Base-by-base conservation (phyloP, 192 early-diverging fungal species). In the Glomus cerebriforme region DNA sequence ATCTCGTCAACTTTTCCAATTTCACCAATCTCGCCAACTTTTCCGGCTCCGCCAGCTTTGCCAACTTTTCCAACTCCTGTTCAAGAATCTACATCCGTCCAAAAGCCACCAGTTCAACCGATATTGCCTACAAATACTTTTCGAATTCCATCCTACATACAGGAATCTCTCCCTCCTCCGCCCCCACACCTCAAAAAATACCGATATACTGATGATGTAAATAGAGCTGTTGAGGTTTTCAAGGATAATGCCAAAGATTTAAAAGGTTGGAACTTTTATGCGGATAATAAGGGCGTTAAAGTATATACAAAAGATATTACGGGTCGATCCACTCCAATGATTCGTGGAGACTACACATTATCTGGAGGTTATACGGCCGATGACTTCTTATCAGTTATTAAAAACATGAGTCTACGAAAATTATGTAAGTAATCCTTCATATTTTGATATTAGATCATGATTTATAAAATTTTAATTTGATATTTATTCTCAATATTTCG, bases 291-390 rank as follows among this genome's bases (percentile, higher is more conserved):
- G 1, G 82, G 81, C 27, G 83, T 88, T 69, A 88, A 88, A 75
- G 49, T 85, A 17, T 90, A 88, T 39, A 86, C 79, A 19, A 82
- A 84, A 39, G 45, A 78, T 8, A 77, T 86, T 10, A 82, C 80
- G 4, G 84, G 83, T 12, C 81, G 77, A 29, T 67, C 82, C 19
- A 66, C 85, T n/a, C 86, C 86, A 9, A 85, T 86, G 72, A 79
- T 90, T 31, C 80, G 89, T 73, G 86, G 81, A 3, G 89, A 90
- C 58, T 80, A 82, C 37, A 79, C 80, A 22, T 84, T 90, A 64
- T 68, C 79, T 26, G 86, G 86, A 66, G 81, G 80, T 2, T 90
- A 83, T 86, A 85, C 84, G 26, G 84, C 87, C 2, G 86, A 88
- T 59, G 87, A 90, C 59, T 81, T 88, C 26, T 86, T 86, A 37